phyloP scores from a whole-genome alignment of 2,329 filamentous ascomycete species.

The Monascus ruber region DNA sequence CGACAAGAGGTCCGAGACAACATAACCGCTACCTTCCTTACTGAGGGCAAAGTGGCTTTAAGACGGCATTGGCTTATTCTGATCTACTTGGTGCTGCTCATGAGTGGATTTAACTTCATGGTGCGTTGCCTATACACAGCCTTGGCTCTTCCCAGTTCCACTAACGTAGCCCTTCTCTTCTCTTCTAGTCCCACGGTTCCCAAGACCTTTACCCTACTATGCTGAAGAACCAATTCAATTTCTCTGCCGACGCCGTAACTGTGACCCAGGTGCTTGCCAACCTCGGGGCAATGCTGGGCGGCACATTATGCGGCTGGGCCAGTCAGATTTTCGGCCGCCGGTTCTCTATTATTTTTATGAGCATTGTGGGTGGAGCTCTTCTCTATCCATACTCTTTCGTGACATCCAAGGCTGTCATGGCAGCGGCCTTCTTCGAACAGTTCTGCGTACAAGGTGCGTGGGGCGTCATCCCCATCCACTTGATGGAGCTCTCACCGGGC shows the following conservation, averaged over 20 bases:
- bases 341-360: constrained; percentile 55
- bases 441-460: constrained; percentile 69
- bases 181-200: constrained; percentile 52
- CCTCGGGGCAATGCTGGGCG: constrained; percentile 58
- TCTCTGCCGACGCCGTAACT: constrained; percentile 48
- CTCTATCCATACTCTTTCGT: constrained; percentile 76
- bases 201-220: constrained; percentile 55
- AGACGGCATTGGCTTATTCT: constrained; percentile 71
- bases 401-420: constrained; percentile 52
- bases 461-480: constrained; percentile 60
- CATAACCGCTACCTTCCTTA: constrained; percentile 56
- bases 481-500: constrained; percentile 53
- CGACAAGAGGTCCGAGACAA: constrained; percentile 46
- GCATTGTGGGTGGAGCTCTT: constrained; percentile 58
- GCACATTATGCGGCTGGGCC: constrained; percentile 54
- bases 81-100: constrained; percentile 70
- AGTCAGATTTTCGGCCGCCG: constrained; percentile 60
- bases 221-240: constrained; percentile 47
- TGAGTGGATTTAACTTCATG: constrained; percentile 92
- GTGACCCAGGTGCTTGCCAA: constrained; percentile 63
- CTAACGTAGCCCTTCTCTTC: too few relatives aligned
- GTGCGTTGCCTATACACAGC: constrained; percentile 14
- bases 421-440: constrained; percentile 73
- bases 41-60: constrained; percentile 67
- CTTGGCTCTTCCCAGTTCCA: too few relatives aligned